Evolutionary conservation across 129 eudicot species (phyloP).

Genomic region (Scalesia atractyloides): DNA sequence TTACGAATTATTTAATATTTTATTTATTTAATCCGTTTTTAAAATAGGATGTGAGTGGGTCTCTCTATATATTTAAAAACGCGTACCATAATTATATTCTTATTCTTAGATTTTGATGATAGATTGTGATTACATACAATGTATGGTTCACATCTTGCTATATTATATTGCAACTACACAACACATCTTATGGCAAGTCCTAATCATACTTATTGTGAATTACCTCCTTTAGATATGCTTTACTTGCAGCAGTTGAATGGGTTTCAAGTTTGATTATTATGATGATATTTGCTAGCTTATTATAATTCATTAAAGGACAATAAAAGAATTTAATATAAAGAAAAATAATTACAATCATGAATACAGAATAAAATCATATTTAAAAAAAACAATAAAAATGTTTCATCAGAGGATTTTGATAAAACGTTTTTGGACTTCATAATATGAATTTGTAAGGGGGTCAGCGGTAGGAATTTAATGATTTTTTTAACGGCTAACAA

Average conservation of each 20-base stretch:
- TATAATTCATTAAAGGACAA: not conserved
- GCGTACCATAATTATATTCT: slow-evolving; percentile 11
- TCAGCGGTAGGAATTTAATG: too few species aligned
- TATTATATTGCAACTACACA: slow-evolving; percentile 26
- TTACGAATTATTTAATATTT: too few species aligned
- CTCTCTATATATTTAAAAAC: not conserved
- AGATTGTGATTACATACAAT: slow-evolving; percentile 25
- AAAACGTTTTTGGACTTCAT: not conserved
- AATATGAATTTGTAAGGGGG: too few species aligned
- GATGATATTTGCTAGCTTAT: not conserved
- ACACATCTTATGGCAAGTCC: slow-evolving; percentile 32
- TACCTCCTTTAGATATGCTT: not conserved
- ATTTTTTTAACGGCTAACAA: too few species aligned
- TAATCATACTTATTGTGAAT: slow-evolving; percentile 19
- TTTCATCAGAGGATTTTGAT: not conserved
- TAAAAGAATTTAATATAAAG: not conserved
- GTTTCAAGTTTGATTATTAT: not conserved
- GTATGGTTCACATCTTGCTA: slow-evolving; percentile 15
- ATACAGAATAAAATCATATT: not conserved
- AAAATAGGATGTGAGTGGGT: too few species aligned
- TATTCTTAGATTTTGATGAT: slow-evolving; percentile 26
- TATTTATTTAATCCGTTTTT: too few species aligned
- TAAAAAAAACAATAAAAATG: not conserved
- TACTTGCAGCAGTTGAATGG: not conserved
- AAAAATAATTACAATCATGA: not conserved